Percentiles rank a stretch among this genome's conserved stretches.
Conservation (phyloP, 305 asterid species). For the Fraxinus paxiana region DNA sequence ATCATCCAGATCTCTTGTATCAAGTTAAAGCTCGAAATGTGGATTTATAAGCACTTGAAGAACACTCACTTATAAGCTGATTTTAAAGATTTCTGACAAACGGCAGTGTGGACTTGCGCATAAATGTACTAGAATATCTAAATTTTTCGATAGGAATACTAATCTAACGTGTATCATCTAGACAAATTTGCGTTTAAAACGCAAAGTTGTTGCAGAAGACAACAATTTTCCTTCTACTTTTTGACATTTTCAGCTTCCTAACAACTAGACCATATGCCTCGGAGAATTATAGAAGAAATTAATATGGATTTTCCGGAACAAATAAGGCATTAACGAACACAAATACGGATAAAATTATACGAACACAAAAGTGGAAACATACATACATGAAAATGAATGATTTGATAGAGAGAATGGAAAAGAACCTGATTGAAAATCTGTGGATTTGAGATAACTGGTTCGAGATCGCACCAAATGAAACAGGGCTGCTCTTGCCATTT, state of each 20-base stretch:
- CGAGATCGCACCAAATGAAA: constrained; percentile 36
- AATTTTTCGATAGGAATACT: not conserved
- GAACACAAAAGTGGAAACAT: not conserved
- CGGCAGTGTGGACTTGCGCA: not conserved
- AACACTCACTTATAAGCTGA: not conserved
- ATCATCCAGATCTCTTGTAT: not conserved
- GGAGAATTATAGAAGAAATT: not conserved
- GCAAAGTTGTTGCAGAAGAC: not conserved
- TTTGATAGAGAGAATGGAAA: not conserved
- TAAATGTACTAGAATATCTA: not conserved
- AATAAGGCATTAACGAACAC: not conserved
- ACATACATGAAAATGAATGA: not conserved
- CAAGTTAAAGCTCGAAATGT: not conserved
- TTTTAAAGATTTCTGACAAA: not conserved
- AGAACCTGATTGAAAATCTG: constrained; percentile 32
- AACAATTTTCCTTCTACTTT: not conserved
- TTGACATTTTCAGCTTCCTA: not conserved
- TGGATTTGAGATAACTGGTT: constrained; percentile 23
- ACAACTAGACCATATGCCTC: not conserved
- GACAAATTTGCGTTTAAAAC: not conserved
- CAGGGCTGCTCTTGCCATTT: constrained; percentile 33
- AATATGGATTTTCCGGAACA: not conserved
- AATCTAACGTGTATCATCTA: not conserved
- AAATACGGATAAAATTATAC: not conserved
- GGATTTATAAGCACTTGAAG: not conserved